Evolutionary conservation across 129 eudicot species (phyloP).

Genomic region (Rutidosis leptorrhynchoides): DNA sequence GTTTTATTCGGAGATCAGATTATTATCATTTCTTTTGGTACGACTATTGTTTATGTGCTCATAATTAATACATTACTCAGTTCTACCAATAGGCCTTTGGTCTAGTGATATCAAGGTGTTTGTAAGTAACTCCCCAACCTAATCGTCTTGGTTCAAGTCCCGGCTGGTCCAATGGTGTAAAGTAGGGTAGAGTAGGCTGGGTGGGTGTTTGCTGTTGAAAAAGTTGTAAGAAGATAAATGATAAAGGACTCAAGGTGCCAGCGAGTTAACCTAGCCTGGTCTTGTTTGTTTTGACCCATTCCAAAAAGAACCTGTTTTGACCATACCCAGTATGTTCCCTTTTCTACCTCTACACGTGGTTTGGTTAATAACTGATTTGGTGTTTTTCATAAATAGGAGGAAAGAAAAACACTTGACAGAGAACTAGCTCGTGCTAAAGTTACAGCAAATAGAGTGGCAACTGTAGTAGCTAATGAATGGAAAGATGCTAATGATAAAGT

Average conservation of each 20-base stretch:
- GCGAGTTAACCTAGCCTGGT: not conserved
- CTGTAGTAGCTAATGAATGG: conserved; percentile 96
- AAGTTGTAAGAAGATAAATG: not conserved
- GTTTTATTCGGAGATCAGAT: not conserved
- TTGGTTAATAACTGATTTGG: not conserved
- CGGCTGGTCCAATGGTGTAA: not conserved
- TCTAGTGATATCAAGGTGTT: too few species aligned
- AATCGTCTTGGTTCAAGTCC: not conserved
- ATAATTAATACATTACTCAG: not conserved
- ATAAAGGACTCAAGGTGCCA: not conserved
- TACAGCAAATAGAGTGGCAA: conserved; percentile 95
- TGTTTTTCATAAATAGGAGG: conserved; percentile 49
- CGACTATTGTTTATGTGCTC: not conserved
- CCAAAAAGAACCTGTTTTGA: not conserved
- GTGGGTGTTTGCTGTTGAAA: not conserved
- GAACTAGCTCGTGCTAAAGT: conserved; percentile 97
- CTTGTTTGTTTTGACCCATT: not conserved
- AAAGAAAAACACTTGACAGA: conserved; percentile 80
- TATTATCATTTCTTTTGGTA: too few species aligned
- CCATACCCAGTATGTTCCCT: not conserved
- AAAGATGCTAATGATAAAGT: conserved; percentile 95
- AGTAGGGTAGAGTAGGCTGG: not conserved
- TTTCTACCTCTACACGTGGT: not conserved
- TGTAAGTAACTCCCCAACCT: too few species aligned
- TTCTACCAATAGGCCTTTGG: not conserved